Evolutionary conservation across 2,329 filamentous ascomycete species (phyloP), one percentile per base, ranked within the genome.

Genomic region (Fusarium newnesense): DNA sequence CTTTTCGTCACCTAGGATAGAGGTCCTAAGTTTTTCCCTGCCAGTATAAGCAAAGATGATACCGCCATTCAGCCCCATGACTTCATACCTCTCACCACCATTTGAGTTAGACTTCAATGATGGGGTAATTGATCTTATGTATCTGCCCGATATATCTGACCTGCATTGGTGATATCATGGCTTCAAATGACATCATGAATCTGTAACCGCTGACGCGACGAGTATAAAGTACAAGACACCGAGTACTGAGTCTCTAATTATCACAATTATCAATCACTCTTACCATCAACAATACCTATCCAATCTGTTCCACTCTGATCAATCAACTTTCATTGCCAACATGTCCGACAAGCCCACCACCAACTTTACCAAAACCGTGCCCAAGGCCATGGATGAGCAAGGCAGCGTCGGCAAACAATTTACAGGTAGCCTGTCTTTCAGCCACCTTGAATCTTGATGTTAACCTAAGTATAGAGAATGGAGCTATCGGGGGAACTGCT

Each of bases 321-420:
- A 4, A 50, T 11, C 1, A 52, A 7, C 12, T 0, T 3, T 9
- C 24, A 8, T 13, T 7, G 0, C 15, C 54, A 72, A 4, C 13
- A 74, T 74, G 72, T 74, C 70, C 5, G 71, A 74, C 64, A 74
- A 74, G 57, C 43, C 60, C 10, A 18, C 57, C 10, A 58, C 47
- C 13, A 64, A 57, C 18, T 44, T 52, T 15, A 56, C 47, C 21
- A 50, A 37, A 18, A 71, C 67, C 2, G 47, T 81, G 73, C 83
- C 84, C 36, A 84, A 81, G 70, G 76, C 82, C 1, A 81, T 90
- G 52, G 88, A 87, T 44, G 85, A 83, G 2, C 79, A 84, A 2
- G 88, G 88, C 9, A 80, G 83, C 0, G 83, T 90, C 39, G 88
- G 88, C 26, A 88, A 87, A 73, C 86, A 89, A 28, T 90, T 90